Percentiles rank a stretch among this genome's conserved stretches.
phyloP scores from a whole-genome alignment of 257 asterid genomes.

The Solanum lignicaule region DNA sequence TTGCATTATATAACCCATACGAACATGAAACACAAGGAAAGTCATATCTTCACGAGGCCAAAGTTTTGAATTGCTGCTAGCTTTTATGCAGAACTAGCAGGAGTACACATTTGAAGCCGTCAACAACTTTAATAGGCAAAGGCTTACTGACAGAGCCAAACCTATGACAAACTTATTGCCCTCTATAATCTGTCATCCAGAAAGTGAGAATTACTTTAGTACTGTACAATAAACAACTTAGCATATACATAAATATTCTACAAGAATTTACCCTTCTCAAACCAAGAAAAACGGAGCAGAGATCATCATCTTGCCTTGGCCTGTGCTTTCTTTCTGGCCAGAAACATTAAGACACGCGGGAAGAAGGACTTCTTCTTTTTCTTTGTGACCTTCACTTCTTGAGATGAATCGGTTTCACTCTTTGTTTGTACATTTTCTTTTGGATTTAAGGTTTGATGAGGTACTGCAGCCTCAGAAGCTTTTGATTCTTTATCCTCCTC shows the following conservation, averaged over 20 bases:
- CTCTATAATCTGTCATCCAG: not conserved
- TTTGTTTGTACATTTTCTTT: constrained; percentile 20
- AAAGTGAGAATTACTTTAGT: not conserved
- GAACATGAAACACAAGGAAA: not conserved
- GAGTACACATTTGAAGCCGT: not conserved
- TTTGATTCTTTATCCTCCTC: constrained; percentile 26
- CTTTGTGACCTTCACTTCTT: constrained; percentile 28
- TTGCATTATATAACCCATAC: not conserved
- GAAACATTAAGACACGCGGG: constrained; percentile 46
- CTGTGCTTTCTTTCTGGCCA: constrained; percentile 29
- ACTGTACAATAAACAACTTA: not conserved
- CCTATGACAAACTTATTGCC: not conserved
- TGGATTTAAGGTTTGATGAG: constrained; percentile 29
- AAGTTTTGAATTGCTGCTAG: not conserved
- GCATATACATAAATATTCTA: not conserved
- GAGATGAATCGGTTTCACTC: constrained; percentile 42
- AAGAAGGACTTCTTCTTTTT: constrained; percentile 62
- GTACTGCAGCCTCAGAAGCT: constrained; percentile 7
- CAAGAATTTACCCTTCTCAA: not conserved
- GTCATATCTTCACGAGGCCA: not conserved
- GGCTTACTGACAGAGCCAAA: not conserved
- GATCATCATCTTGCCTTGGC: constrained; percentile 20
- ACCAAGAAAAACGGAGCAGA: constrained; percentile 5
- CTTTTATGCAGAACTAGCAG: not conserved
- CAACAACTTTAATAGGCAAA: not conserved